Evolutionary conservation across 345 rosid genomes (phyloP), one percentile per base, ranked within the genome.

Genomic region (Aquilaria malaccensis): DNA sequence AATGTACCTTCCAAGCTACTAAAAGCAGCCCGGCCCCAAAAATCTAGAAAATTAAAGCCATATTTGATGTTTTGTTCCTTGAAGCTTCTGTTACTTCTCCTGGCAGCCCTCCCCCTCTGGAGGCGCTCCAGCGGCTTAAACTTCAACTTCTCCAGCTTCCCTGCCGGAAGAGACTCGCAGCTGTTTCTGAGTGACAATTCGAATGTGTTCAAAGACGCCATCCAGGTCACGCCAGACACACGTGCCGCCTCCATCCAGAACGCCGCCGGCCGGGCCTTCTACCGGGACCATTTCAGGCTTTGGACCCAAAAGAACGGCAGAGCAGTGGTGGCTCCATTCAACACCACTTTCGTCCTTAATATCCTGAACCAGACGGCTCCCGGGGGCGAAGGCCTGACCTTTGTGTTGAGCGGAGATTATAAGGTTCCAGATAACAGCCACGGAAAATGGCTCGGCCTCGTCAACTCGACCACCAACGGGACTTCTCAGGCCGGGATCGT

Each of bases 311-410:
- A 22, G 22, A 72, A 61, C 49, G 55, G 48, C 15, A 61, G 58
- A 47, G n/a, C 31, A 11, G 61, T 31, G 33, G 33, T 48, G 3
- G 67, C 89, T 14, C 52, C 74, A 52, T 91, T 91, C 67, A 78
- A 67, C 37, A 69, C 96, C 6, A 79, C 85, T 11, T 91, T 91
- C 61, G 80, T 72, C 0, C 60, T 87, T 13, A 84, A 79, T 37
- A 88, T 84, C 59, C 1, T 0, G 4, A 70, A 64, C 52, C 62
- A n/a, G 46, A 83, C 87, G 2, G 2, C 3, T 57, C 77, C 71
- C 0, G 85, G 88, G 0, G 96, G 94, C 0, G 97, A 91, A 65
- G 94, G 98, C 33, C 47, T 91, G 62, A 88, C 96, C 45, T 91
- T 91, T 62, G 60, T 76, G 47, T 37, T 91, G 55, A 66, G 89